A percentile compares a stretch with the other conserved stretches of the same genome.
Evolutionary conservation across 306 rosid species (phyloP).

Genomic region (Cucurbita ficifolia): DNA sequence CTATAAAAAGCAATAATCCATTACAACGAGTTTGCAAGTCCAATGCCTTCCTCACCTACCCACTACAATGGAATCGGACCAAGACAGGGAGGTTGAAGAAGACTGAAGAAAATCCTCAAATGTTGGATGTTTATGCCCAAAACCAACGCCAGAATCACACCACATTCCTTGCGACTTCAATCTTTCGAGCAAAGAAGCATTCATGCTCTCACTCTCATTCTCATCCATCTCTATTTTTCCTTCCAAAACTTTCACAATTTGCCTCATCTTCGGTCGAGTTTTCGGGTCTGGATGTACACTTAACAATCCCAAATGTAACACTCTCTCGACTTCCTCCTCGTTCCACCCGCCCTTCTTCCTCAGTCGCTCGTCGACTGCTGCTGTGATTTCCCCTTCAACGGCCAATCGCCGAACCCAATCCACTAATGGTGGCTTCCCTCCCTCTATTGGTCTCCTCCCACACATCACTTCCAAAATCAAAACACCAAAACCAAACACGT

Average conservation of each 20-base stretch:
- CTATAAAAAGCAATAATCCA: too few species aligned
- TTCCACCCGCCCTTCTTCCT: constrained; percentile 23
- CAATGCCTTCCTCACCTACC: constrained; percentile 27
- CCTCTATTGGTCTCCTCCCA: constrained; percentile 78
- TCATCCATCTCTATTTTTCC: constrained; percentile 34
- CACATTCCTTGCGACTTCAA: constrained; percentile 30
- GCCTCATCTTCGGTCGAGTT: constrained; percentile 67
- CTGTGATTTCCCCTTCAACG: constrained; percentile 27
- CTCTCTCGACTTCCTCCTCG: constrained; percentile 37
- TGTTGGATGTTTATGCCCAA: constrained; percentile 47
- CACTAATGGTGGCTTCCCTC: constrained; percentile 42
- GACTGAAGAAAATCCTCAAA: constrained; percentile 41
- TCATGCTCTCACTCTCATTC: constrained; percentile 33
- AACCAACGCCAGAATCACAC: constrained; percentile 23
- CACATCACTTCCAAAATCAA: constrained; percentile 68
- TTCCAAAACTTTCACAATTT: constrained; percentile 47
- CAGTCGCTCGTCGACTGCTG: constrained; percentile 44
- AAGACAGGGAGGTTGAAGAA: constrained; percentile 39
- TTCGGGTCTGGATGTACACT: constrained; percentile 59
- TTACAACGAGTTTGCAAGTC: too few species aligned
- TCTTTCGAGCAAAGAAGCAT: constrained; percentile 28
- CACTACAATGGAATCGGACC: constrained; percentile 19
- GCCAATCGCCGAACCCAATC: constrained; percentile 47
- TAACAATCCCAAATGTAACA: constrained; percentile 60
- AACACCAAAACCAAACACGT: constrained; percentile 64